phyloP scores from a whole-genome alignment of 768 basidiomycete species.

The Suillus cothurnatus region DNA sequence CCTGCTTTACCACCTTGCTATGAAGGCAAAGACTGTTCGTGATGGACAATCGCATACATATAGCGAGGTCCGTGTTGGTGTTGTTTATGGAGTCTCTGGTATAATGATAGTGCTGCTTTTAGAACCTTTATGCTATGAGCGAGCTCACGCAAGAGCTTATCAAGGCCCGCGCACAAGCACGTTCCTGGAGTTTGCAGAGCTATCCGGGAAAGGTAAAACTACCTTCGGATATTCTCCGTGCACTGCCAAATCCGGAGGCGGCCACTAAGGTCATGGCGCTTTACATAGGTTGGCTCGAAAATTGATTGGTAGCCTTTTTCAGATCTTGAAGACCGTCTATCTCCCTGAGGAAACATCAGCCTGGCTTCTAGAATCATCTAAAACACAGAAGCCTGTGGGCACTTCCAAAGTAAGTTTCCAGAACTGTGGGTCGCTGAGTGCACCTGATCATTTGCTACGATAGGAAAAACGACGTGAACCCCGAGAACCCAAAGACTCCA shows the following conservation, averaged over 20 bases:
- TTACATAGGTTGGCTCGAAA: background rate
- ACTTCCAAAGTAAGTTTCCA: constrained; percentile 29
- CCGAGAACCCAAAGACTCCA: constrained; percentile 51
- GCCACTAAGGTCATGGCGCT: constrained; percentile 54
- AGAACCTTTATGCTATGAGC: constrained; percentile 88
- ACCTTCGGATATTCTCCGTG: constrained; percentile 79
- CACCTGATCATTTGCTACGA: constrained; percentile 9
- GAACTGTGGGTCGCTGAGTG: background rate
- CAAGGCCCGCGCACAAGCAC: constrained; percentile 58
- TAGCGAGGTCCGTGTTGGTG: constrained; percentile 61
- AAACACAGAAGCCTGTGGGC: constrained; percentile 37
- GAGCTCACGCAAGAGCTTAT: constrained; percentile 91
- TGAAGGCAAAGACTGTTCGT: constrained; percentile 83
- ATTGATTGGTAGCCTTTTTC: constrained; percentile 7
- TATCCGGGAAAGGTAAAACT: constrained; percentile 82
- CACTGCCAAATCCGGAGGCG: constrained; percentile 66
- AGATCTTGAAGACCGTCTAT: constrained; percentile 73
- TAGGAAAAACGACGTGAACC: constrained; percentile 40
- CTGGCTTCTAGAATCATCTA: constrained; percentile 57
- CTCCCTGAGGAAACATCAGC: constrained; percentile 58
- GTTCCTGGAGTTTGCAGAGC: constrained; percentile 75
- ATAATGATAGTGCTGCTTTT: constrained; percentile 1
- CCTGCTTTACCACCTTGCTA: constrained; percentile 79
- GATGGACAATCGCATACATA: constrained; percentile 69
- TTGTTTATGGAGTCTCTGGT: background rate